Evolutionary conservation across 2,329 filamentous ascomycete genomes (phyloP), one percentile per base, ranked within the genome.

Genomic region (Epichloe uncinata): DNA sequence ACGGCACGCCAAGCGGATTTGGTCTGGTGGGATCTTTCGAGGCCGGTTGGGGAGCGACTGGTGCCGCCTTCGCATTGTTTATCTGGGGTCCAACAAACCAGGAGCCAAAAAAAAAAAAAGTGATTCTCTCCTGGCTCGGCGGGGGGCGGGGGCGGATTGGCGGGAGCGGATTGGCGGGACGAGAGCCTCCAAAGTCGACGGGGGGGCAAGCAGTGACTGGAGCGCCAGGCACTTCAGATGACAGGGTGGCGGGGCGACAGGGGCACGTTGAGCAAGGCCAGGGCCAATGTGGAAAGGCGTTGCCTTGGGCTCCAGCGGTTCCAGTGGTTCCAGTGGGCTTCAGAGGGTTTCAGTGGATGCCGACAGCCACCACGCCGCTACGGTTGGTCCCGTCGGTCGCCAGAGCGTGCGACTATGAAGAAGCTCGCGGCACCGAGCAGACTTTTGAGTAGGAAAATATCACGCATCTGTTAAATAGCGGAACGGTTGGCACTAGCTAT

Each of bases 371-470:
- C 13, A 38, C 41, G 45, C 13, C 47, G 33, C 38, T n/a, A 44
- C 50, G 50, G 50, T 49, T 52, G 47, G 40, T 50, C 50, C 50
- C 50, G 50, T 16, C 38, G 5, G 36, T 37, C 16, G 7, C 37
- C 35, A 49, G 41, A 36, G 26, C 35, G n/a, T n/a, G n/a, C n/a
- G n/a, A n/a, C n/a, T 26, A 7, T 26, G 26, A 30, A 11, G 26
- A 9, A 11, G 8, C 26, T 30, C 26, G 9, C 26, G 8, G 26
- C 26, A 11, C 3, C 26, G 26, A 11, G 8, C 26, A 30, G 26
- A 30, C 26, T 30, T 30, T 30, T 30, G 8, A 30, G 8, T 8
- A 30, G 8, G 26, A 3, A 30, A 30, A 3, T 4, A 30, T 30
- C 26, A 9, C 26, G 26, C 26, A 30, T 30, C 22, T 26, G 4